A percentile compares a stretch with the other conserved stretches of the same genome.
phyloP scores from a whole-genome alignment of 192 early-diverging fungal genomes.

The Linnemannia hyalina region DNA sequence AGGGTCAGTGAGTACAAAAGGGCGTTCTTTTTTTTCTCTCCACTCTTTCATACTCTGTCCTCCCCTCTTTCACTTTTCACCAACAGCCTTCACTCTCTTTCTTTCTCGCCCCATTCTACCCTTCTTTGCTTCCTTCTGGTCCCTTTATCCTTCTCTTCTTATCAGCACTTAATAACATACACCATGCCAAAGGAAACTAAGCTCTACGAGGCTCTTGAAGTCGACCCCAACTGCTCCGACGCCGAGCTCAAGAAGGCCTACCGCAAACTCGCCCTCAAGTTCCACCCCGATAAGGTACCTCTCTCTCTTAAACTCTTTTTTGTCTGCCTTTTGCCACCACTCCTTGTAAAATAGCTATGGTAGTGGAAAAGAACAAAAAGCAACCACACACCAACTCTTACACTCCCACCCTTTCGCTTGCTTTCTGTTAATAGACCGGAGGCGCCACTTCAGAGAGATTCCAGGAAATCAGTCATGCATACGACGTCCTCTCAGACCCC shows the following conservation, averaged over 20 bases:
- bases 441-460: slow-evolving; percentile 81
- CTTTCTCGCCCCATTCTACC: background rate
- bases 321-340: background rate
- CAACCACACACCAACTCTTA: background rate
- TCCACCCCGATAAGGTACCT: slow-evolving; percentile 84
- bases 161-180: background rate
- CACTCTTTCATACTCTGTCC: background rate
- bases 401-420: background rate
- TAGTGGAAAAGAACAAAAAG: background rate
- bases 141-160: slow-evolving; percentile 7
- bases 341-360: background rate
- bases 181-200: slow-evolving; percentile 82
- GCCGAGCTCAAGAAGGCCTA: slow-evolving; percentile 96
- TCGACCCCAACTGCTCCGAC: slow-evolving; percentile 79
- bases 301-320: background rate
- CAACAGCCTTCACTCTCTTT: background rate
- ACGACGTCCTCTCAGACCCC: slow-evolving; percentile 91
- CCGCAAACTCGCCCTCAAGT: slow-evolving; percentile 94
- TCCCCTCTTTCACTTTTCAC: background rate
- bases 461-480: slow-evolving; percentile 98
- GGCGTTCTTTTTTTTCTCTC: background rate
- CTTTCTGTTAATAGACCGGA: slow-evolving; percentile 51
- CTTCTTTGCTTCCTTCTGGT: background rate
- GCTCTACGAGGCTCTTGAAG: slow-evolving; percentile 91
- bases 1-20: background rate